Conservation (phyloP, 805 yeast species). For the Metschnikowia amazonensis region DNA sequence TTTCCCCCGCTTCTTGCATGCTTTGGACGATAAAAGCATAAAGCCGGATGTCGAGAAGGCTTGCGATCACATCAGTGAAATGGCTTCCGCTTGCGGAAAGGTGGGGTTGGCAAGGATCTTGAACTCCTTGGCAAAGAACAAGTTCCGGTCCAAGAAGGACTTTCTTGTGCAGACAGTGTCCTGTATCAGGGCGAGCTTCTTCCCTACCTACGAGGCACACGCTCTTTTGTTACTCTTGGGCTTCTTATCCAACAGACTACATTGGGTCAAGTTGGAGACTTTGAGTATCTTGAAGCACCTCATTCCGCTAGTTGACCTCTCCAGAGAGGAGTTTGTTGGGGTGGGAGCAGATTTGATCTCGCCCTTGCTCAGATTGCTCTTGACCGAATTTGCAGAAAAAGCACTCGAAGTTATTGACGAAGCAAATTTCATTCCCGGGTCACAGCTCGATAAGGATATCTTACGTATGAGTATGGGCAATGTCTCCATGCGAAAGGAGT, state of each 20-base stretch:
- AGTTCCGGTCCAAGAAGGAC: slow-evolving; percentile 88
- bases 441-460: slow-evolving; percentile 86
- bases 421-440: slow-evolving; percentile 80
- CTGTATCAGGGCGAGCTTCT: slow-evolving; percentile 62
- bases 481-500: slow-evolving; percentile 69
- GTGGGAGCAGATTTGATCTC: slow-evolving; percentile 94
- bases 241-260: slow-evolving; percentile 65
- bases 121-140: slow-evolving; percentile 67
- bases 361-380: slow-evolving; percentile 72
- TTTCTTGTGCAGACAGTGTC: slow-evolving; percentile 77
- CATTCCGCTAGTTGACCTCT: slow-evolving; percentile 73
- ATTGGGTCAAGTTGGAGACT: slow-evolving; percentile 79
- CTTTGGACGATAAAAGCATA: slow-evolving; percentile 55
- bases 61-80: slow-evolving; percentile 42
- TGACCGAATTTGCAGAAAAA: slow-evolving; percentile 83
- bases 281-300: slow-evolving; percentile 70
- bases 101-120: slow-evolving; percentile 66
- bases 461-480: slow-evolving; percentile 89
- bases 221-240: slow-evolving; percentile 75
- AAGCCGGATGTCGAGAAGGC: slow-evolving; percentile 47
- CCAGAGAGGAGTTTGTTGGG: slow-evolving; percentile 74
- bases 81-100: slow-evolving; percentile 58
- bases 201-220: slow-evolving; percentile 72
- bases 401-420: slow-evolving; percentile 90
- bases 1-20: slow-evolving; percentile 79